Conservation (phyloP, 192 early-diverging fungal species). For the Phycomyces blakesleeanus region DNA sequence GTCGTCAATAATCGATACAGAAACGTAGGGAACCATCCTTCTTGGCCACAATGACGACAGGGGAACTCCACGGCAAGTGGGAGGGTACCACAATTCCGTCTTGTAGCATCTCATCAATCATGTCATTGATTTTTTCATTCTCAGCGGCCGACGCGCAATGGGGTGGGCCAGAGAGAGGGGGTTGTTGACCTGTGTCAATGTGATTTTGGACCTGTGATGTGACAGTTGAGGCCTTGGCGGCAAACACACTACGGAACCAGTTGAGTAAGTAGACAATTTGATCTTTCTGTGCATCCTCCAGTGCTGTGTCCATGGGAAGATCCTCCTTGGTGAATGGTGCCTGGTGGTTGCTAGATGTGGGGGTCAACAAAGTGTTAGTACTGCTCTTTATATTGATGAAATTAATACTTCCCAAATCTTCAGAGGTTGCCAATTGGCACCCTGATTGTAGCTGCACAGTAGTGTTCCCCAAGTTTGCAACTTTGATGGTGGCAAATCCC, state of each 20-base stretch:
- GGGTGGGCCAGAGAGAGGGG: slow-evolving; percentile 4
- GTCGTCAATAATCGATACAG: slow-evolving; percentile 36
- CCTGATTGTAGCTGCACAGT: too few species aligned
- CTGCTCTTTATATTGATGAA: too few species aligned
- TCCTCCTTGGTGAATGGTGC: too few species aligned
- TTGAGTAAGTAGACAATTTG: neutral
- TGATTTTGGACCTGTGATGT: neutral
- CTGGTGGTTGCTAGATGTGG: too few species aligned
- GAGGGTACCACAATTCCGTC: neutral
- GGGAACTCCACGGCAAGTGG: slow-evolving; percentile 1
- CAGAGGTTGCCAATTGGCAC: too few species aligned
- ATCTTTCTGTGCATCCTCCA: neutral
- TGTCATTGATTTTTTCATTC: slow-evolving; percentile 4
- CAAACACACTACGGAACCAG: neutral
- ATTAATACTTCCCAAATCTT: too few species aligned
- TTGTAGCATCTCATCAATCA: slow-evolving; percentile 31
- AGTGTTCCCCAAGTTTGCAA: too few species aligned
- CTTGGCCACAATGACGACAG: neutral
- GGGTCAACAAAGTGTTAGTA: too few species aligned
- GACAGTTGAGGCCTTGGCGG: neutral
- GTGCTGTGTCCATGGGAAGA: too few species aligned
- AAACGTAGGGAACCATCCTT: neutral
- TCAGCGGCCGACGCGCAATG: slow-evolving; percentile 17
- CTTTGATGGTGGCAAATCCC: neutral
- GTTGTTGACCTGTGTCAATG: neutral